Percentiles rank a stretch among this genome's conserved stretches.
phyloP scores from a whole-genome alignment of 768 basidiomycete species.

The Russula emetica region DNA sequence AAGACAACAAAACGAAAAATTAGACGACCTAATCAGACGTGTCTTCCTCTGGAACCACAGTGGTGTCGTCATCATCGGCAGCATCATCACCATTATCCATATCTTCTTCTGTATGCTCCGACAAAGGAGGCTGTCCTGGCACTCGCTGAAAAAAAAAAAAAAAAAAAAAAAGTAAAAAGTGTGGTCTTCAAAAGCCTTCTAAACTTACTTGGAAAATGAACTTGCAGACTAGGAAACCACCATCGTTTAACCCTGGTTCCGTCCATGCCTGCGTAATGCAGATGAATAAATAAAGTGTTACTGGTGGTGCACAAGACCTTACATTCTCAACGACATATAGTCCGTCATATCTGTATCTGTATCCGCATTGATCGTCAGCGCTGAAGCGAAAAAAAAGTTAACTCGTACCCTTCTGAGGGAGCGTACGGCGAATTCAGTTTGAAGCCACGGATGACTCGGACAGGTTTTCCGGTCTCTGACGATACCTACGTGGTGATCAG shows the following conservation, averaged over 20 bases:
- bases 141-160: conserved; percentile 43
- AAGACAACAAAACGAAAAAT: background rate
- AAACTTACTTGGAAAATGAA: conserved; percentile 69
- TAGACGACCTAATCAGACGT: background rate
- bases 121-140: conserved; percentile 46
- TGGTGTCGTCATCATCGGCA: background rate
- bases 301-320: conserved; percentile 17
- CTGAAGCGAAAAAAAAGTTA: background rate
- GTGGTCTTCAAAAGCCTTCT: background rate
- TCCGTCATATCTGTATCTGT: conserved; percentile 87
- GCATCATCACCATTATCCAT: background rate
- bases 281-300: conserved; percentile 7
- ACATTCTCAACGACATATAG: conserved; percentile 77
- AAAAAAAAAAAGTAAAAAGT: background rate
- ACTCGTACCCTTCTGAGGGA: conserved; percentile 65
- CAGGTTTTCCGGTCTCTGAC: conserved; percentile 72
- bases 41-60: background rate
- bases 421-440: conserved; percentile 70
- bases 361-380: background rate
- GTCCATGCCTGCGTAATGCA: conserved; percentile 56
- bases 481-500: conserved; percentile 48
- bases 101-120: background rate
- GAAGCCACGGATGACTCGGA: conserved; percentile 85
- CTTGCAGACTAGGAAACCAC: conserved; percentile 79
- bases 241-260: conserved; percentile 62